Evolutionary conservation across 768 basidiomycete genomes (phyloP).

Genomic region (Mycena rebaudengoi): DNA sequence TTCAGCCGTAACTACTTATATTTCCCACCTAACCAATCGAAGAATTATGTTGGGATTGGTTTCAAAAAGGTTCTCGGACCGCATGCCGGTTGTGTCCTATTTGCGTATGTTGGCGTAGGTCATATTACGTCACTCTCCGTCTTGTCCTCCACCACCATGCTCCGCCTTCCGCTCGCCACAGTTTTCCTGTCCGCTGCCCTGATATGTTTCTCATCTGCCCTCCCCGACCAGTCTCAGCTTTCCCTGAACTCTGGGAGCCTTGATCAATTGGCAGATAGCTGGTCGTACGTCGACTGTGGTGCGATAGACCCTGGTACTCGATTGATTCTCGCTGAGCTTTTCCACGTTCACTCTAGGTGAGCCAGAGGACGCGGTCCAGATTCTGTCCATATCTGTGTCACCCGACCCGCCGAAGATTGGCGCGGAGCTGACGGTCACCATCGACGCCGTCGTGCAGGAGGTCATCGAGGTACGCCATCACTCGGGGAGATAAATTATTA

Average conservation of each 20-base stretch:
- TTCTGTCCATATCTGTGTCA: slow-evolving; percentile 59
- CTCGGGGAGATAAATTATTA: neutral
- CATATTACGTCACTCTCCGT: slow-evolving; percentile 9
- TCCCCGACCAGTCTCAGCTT: slow-evolving; percentile 1
- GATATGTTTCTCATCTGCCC: neutral
- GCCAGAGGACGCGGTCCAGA: slow-evolving; percentile 46
- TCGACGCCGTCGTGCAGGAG: slow-evolving; percentile 55
- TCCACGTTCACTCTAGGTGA: slow-evolving; percentile 39
- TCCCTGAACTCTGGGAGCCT: slow-evolving; percentile 37
- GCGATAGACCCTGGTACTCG: slow-evolving; percentile 27
- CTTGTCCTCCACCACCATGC: neutral
- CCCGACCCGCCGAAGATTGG: slow-evolving; percentile 80
- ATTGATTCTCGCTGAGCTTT: too few relatives aligned
- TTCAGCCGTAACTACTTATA: too few relatives aligned
- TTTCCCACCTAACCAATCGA: too few relatives aligned
- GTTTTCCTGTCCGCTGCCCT: slow-evolving; percentile 5
- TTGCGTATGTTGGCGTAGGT: too few relatives aligned
- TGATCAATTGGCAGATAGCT: slow-evolving; percentile 41
- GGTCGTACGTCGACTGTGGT: slow-evolving; percentile 70
- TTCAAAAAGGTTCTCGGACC: too few relatives aligned
- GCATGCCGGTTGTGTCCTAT: too few relatives aligned
- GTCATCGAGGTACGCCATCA: slow-evolving; percentile 58
- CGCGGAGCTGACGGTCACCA: slow-evolving; percentile 69
- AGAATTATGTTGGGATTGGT: too few relatives aligned
- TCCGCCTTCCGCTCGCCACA: neutral